Evolutionary conservation across 2,329 filamentous ascomycete species (phyloP), one percentile per base, ranked within the genome.

Genomic region (Neophaeococcomyces aloes): DNA sequence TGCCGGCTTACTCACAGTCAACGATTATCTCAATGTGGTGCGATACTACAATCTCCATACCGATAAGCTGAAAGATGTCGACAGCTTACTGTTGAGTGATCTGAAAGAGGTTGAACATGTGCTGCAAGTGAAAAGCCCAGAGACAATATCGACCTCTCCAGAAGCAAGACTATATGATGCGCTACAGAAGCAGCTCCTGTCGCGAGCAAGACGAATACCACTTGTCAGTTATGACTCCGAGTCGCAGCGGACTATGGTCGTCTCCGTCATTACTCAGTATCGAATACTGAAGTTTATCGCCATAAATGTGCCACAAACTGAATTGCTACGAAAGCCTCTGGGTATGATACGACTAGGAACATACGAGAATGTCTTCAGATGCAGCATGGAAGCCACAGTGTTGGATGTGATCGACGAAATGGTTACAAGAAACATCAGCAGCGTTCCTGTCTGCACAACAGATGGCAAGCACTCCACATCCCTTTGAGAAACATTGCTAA

Each of bases 1-100:
- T 64, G 91, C 89, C 31, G 91, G 91, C 30, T 76, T 98, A 38
- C 74, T 98, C 53, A 98, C 91, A 21, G 91, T 87, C 50, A 94
- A 87, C 48, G 91, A 98, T 66, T 98, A 91, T 63, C 93, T 98
- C 67, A 98, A 98, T 59, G 83, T 98, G 45, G 94, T 98, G 31
- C 89, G 96, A 63, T 98, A 98, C 66, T 96, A 98, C 70, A 95
- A 87, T 72, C 88, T 96, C 65, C 93, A 91, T 56, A 91, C 89
- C 2, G 86, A 94, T 53, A 83, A 88, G 46, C 76, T 96, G 48
- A 79, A 81, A 53, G 81, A 89, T 60, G 84, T 98, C 56, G 91
- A 96, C 54, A 85, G 94, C 63, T 95, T 98, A 62, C 81, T 86
- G 36, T 69, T 98, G 49, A 89, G 85, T 66, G 94, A 86, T 60